phyloP scores from a whole-genome alignment of 148 eudicot genomes.

The Selenicereus undatus region DNA sequence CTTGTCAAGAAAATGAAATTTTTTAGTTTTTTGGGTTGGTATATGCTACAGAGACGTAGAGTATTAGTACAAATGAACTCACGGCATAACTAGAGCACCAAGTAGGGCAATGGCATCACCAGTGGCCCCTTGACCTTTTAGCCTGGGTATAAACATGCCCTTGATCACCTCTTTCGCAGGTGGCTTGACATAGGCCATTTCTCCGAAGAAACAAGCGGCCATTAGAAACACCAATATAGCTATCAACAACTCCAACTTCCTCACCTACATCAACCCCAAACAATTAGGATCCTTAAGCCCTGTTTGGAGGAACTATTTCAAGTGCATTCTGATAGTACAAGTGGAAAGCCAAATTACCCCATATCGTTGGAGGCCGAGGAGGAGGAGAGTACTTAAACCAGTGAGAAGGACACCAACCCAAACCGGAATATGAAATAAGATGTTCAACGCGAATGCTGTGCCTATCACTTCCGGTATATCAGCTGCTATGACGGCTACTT shows the following conservation, averaged over 20 bases:
- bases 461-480: conserved; percentile 87
- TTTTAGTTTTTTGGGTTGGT: no score
- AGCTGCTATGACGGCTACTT: conserved; percentile 69
- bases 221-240: conserved; percentile 54
- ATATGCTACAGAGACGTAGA: neutral
- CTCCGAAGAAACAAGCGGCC: conserved; percentile 78
- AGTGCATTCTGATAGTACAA: neutral
- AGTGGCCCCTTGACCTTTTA: conserved; percentile 50
- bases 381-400: conserved; percentile 61
- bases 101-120: conserved; percentile 71
- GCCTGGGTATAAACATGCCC: conserved; percentile 68
- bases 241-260: conserved; percentile 65
- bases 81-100: conserved; percentile 81
- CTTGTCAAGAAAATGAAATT: no score
- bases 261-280: conserved; percentile 39
- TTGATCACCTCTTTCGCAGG: conserved; percentile 43
- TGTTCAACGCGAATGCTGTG: conserved; percentile 70
- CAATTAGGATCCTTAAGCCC: conserved; percentile 19
- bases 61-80: neutral
- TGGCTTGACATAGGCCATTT: conserved; percentile 58
- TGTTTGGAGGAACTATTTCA: conserved; percentile 11
- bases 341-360: conserved; percentile 57
- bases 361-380: conserved; percentile 62
- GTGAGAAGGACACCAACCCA: conserved; percentile 72
- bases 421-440: conserved; percentile 57